Percentiles rank a stretch among this genome's conserved stretches.
These are phyloP conservation scores for Sporisorium reilianum DNA, from an alignment of 1,284 basidiomycete species.

Conservation along the genomic window DNA sequence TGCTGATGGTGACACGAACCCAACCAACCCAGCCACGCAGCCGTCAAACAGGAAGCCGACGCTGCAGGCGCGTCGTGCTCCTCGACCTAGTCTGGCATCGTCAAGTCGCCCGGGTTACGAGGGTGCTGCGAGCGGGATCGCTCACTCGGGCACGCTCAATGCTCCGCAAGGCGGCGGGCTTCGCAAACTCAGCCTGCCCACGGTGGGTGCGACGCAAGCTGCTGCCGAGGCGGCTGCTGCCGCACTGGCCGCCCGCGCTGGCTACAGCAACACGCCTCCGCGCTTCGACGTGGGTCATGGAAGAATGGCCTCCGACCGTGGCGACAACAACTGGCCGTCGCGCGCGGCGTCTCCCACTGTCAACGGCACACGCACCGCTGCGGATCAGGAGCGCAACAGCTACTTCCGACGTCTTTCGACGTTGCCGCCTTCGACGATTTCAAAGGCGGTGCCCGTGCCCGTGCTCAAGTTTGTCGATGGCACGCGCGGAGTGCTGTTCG, in stretches of 20 bases:
- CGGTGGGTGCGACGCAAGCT: slow-evolving; percentile 58
- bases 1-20: too few species aligned
- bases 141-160: background rate
- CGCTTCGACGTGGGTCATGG: slow-evolving; percentile 41
- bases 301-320: slow-evolving; percentile 34
- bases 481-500: slow-evolving; percentile 90
- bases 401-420: slow-evolving; percentile 89
- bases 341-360: slow-evolving; percentile 40
- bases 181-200: slow-evolving; percentile 59
- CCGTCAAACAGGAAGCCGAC: slow-evolving; percentile 9
- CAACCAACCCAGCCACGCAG: background rate
- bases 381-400: slow-evolving; percentile 77
- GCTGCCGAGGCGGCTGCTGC: slow-evolving; percentile 61
- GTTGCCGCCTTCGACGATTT: slow-evolving; percentile 77
- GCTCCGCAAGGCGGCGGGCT: slow-evolving; percentile 40
- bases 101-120: slow-evolving; percentile 18
- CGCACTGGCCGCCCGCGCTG: slow-evolving; percentile 43
- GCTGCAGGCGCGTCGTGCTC: slow-evolving; percentile 27
- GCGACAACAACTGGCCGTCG: slow-evolving; percentile 34
- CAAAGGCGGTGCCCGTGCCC: slow-evolving; percentile 79
- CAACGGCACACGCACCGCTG: slow-evolving; percentile 75
- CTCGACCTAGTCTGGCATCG: slow-evolving; percentile 15
- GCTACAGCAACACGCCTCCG: slow-evolving; percentile 40
- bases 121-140: slow-evolving; percentile 1
- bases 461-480: slow-evolving; percentile 85